These are phyloP conservation scores for Cucurbita ficifolia DNA, from an alignment of 306 rosid genomes.

Conservation along the genomic window DNA sequence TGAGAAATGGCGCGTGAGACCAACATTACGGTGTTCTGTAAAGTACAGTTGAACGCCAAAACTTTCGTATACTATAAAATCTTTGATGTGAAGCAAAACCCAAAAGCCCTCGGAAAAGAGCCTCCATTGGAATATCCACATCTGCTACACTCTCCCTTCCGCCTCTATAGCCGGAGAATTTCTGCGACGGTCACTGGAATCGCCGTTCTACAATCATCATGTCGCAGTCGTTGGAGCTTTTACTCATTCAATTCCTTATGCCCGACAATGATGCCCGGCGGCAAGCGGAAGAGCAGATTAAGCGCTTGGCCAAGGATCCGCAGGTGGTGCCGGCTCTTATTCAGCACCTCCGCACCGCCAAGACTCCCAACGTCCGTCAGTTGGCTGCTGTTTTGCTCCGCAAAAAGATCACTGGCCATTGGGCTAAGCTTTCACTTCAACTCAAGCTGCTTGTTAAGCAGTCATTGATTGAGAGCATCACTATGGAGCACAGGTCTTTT, in stretches of 20 bases:
- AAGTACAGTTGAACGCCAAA: not conserved
- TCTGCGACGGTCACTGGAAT: not conserved
- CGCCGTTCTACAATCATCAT: slow-evolving; percentile 4
- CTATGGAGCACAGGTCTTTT: slow-evolving; percentile 74
- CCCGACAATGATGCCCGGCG: slow-evolving; percentile 98
- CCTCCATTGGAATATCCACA: not conserved
- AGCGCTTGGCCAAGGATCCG: slow-evolving; percentile 83
- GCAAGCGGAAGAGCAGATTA: slow-evolving; percentile 93
- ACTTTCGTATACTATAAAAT: slow-evolving; percentile 1
- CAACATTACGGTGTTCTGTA: not conserved
- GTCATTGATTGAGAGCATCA: slow-evolving; percentile 71
- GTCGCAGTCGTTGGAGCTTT: slow-evolving; percentile 89
- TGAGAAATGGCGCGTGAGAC: not conserved
- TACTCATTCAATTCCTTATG: slow-evolving; percentile 88
- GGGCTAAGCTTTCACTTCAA: slow-evolving; percentile 83
- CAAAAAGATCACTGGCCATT: slow-evolving; percentile 95
- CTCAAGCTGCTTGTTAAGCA: slow-evolving; percentile 64
- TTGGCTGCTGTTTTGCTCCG: slow-evolving; percentile 89
- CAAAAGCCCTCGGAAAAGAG: slow-evolving; percentile 11
- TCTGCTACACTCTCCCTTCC: not conserved
- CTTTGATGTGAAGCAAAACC: slow-evolving; percentile 9
- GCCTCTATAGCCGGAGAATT: not conserved
- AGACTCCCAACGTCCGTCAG: slow-evolving; percentile 93
- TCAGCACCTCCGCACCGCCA: slow-evolving; percentile 89
- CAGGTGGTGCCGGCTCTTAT: slow-evolving; percentile 83